phyloP scores from a whole-genome alignment of 2,329 filamentous ascomycete genomes.

The Lachnellula cervina region DNA sequence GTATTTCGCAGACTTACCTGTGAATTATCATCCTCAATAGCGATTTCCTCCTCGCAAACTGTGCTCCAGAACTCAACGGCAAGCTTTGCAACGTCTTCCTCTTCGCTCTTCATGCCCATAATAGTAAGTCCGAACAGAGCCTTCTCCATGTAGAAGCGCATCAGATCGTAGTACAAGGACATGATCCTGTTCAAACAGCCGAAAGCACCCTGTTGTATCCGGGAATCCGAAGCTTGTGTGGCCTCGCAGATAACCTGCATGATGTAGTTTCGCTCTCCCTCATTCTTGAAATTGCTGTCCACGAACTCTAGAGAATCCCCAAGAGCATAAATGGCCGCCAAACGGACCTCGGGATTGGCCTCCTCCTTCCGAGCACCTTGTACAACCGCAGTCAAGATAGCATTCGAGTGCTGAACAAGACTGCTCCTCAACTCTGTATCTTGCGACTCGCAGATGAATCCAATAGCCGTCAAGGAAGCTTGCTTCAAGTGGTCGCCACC shows the following conservation, averaged over 20 bases:
- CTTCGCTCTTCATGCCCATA: constrained; percentile 95
- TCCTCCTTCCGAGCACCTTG: constrained; percentile 97
- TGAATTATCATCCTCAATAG: constrained; percentile 94
- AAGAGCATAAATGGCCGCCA: constrained; percentile 88
- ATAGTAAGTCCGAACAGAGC: constrained; percentile 96
- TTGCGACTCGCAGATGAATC: constrained; percentile 96
- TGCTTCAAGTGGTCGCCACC: constrained; percentile 89
- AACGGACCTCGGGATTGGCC: constrained; percentile 81
- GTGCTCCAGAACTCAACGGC: constrained; percentile 99
- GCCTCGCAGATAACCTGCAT: constrained; percentile 99
- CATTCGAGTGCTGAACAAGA: constrained; percentile 85
- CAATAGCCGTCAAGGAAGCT: constrained; percentile 90
- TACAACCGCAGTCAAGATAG: constrained; percentile 94
- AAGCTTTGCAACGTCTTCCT: constrained; percentile 96
- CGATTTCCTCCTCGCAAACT: constrained; percentile 98
- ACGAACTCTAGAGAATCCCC: constrained; percentile 98
- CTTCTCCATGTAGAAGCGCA: constrained; percentile 99
- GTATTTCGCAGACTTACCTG: constrained; percentile 46
- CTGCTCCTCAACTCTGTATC: constrained; percentile 79
- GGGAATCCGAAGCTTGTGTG: constrained; percentile 83
- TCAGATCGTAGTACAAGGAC: constrained; percentile 98
- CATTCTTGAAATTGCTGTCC: constrained; percentile 96
- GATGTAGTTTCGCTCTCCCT: constrained; percentile 99
- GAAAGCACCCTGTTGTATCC: constrained; percentile 94
- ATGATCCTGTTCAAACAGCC: constrained; percentile 98